Evolutionary conservation across 1,139 yeast genomes (phyloP).

Genomic region (Geotrichum fermentans): DNA sequence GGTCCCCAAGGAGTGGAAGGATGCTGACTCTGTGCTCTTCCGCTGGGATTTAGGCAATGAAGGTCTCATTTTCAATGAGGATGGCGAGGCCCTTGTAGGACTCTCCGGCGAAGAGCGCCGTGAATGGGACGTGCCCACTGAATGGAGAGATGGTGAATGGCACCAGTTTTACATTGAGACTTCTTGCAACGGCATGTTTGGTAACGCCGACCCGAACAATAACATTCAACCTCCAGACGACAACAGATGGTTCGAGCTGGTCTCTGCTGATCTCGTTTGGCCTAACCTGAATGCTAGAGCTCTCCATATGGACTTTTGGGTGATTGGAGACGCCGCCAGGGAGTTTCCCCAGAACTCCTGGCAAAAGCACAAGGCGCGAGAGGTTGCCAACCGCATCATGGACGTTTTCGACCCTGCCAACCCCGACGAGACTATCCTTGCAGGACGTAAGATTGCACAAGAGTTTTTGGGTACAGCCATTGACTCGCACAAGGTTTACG

Average conservation of each 20-base stretch:
- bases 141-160: slow-evolving; percentile 45
- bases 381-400: slow-evolving; percentile 73
- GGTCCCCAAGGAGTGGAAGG: slow-evolving; percentile 50
- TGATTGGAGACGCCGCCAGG: slow-evolving; percentile 84
- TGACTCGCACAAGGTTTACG: slow-evolving; percentile 61
- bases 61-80: slow-evolving; percentile 65
- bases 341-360: slow-evolving; percentile 69
- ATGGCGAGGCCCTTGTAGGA: slow-evolving; percentile 74
- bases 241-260: slow-evolving; percentile 63
- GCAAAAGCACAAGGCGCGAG: slow-evolving; percentile 82
- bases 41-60: slow-evolving; percentile 89
- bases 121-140: slow-evolving; percentile 63
- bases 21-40: slow-evolving; percentile 48
- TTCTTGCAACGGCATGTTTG: slow-evolving; percentile 94
- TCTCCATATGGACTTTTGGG: slow-evolving; percentile 76
- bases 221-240: slow-evolving; percentile 61
- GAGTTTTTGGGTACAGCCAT: slow-evolving; percentile 59
- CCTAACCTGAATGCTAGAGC: slow-evolving; percentile 80
- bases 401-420: slow-evolving; percentile 63
- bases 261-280: slow-evolving; percentile 69
- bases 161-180: slow-evolving; percentile 73
- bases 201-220: slow-evolving; percentile 58
- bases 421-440: slow-evolving; percentile 44
- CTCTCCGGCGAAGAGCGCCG: slow-evolving; percentile 84
- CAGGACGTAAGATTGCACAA: slow-evolving; percentile 65